Percentiles rank a stretch among this genome's conserved stretches.
phyloP scores from a whole-genome alignment of 257 asterid species.

The Fraxinus pennsylvanica region DNA sequence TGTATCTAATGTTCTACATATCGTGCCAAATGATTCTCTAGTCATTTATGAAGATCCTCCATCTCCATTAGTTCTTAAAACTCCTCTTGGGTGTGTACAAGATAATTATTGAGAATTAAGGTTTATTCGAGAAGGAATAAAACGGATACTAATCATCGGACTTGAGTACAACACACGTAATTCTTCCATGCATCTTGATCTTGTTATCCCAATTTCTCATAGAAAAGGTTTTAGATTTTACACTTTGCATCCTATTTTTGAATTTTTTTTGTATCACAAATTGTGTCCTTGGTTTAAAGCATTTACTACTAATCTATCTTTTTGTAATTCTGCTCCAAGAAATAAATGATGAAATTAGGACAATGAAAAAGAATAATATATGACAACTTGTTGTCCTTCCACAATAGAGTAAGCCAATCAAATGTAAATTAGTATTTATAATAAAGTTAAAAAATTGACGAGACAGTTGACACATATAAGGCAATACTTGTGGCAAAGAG shows the following conservation, averaged over 20 bases:
- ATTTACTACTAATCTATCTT: background rate
- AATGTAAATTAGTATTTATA: background rate
- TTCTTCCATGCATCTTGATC: background rate
- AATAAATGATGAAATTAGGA: background rate
- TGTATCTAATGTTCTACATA: background rate
- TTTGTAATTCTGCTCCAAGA: background rate
- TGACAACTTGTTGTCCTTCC: background rate
- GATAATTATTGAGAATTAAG: background rate
- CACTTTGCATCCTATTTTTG: background rate
- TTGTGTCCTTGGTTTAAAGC: background rate
- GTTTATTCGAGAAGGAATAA: background rate
- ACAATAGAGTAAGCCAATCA: background rate
- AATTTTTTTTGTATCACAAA: background rate
- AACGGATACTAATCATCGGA: background rate
- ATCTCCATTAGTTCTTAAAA: background rate
- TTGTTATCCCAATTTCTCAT: background rate
- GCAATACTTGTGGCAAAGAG: background rate
- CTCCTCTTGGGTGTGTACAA: background rate
- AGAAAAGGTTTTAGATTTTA: background rate
- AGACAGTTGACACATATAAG: background rate
- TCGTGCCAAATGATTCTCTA: background rate
- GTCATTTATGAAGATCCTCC: background rate
- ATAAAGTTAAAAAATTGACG: background rate
- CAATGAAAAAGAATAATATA: background rate
- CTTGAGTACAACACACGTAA: background rate